Conservation (phyloP, 805 yeast species). For the Yarrowia sp. region DNA sequence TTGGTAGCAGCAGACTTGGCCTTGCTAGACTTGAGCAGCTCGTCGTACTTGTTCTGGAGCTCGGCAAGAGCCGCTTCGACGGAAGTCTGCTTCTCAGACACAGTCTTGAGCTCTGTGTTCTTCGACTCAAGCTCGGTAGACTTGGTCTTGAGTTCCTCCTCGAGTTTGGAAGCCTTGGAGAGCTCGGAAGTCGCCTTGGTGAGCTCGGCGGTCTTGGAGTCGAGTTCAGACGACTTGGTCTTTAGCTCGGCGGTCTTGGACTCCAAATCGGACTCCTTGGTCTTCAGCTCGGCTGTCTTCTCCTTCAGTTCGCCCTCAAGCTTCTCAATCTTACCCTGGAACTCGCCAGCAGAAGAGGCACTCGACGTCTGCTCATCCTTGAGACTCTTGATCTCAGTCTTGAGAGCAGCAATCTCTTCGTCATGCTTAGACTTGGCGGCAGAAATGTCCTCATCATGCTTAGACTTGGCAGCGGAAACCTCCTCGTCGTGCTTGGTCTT, state of each 20-base stretch:
- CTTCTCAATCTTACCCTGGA: neutral
- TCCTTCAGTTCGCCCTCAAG: neutral
- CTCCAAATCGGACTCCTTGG: neutral
- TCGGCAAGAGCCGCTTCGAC: neutral
- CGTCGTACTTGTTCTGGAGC: slow-evolving; percentile 17
- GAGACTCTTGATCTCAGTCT: slow-evolving; percentile 5
- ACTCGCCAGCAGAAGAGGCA: slow-evolving; percentile 4
- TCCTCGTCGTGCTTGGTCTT: slow-evolving; percentile 10
- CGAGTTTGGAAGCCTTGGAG: neutral
- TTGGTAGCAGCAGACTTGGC: slow-evolving; percentile 41
- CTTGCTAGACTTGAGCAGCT: slow-evolving; percentile 14
- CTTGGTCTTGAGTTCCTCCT: slow-evolving; percentile 1
- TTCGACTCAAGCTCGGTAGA: slow-evolving; percentile 17
- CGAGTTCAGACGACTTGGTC: neutral
- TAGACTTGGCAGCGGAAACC: neutral
- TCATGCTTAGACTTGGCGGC: too few relatives aligned
- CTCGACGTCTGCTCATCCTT: neutral
- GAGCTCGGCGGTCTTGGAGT: neutral
- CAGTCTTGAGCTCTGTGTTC: slow-evolving; percentile 19
- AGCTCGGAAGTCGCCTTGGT: neutral
- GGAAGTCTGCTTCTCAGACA: neutral
- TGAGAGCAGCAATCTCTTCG: slow-evolving; percentile 3
- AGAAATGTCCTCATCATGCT: too few relatives aligned
- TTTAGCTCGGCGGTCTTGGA: neutral
- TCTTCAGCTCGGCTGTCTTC: neutral